Base-by-base conservation (phyloP, 805 yeast species). In the Clavispora phyllophila region DNA sequence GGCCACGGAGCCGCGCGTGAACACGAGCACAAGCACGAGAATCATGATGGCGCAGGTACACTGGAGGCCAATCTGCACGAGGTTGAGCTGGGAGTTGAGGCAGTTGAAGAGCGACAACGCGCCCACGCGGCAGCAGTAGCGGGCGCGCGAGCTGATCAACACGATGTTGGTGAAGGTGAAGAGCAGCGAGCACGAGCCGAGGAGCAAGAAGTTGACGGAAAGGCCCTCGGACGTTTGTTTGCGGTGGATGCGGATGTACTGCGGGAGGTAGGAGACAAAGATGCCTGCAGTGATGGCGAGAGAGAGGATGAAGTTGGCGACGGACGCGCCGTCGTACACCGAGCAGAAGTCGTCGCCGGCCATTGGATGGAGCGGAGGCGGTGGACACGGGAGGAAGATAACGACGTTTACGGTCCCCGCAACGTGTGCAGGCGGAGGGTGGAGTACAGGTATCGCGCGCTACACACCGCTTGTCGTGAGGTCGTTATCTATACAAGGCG, bases 141-240 rank as follows among this genome's bases (percentile, higher is more conserved):
- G 57, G 0, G 88, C 85, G 0, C 78, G 73, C 14, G 76, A 62
- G 5, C 85, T 76, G 10, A 87, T 70, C 25, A 87, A 61, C 4
- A 81, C 59, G 37, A 87, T 74, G 54, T 88, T 88, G 15, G 84
- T 70, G 38, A 82, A 62, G 0, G 91, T 79, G 53, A 82, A 75
- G 23, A 81, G 63, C n/a, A 86, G 81, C 17, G 90, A 78, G 37
- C 82, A 60, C 4, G 83, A 76, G 4, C 93, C 93, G 32, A 88
- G 70, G 12, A 87, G 62, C 25, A 87, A 66, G 56, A 81, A 87
- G 51, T 75, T 70, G 10, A 90, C 86, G 5, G 90, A 82, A 18
- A 87, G 65, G 4, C 96, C 96, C 56, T 86, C 89, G 10, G 90
- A 79, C 5, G 88, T 73, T 39, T 74, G 62, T 39, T 88, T 72